A percentile compares a stretch with the other conserved stretches of the same genome.
These are phyloP conservation scores for Tolypocladium endophyticum DNA, from an alignment of 2,329 filamentous ascomycete genomes.

Conservation along the genomic window DNA sequence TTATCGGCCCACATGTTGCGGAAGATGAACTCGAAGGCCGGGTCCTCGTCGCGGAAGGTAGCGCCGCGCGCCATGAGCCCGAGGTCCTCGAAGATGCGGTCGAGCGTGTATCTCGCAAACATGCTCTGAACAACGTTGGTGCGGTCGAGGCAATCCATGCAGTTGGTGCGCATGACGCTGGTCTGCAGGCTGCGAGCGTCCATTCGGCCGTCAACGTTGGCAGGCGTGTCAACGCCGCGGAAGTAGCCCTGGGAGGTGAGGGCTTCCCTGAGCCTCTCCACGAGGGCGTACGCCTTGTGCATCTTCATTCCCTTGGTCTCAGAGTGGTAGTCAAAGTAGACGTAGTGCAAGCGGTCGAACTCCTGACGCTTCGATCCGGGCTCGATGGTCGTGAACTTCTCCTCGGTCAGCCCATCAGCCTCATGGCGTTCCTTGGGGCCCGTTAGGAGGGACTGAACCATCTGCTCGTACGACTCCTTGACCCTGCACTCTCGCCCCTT, in stretches of 20 bases:
- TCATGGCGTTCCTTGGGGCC: conserved; percentile 56
- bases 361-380: conserved; percentile 44
- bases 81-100: conserved; percentile 77
- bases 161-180: conserved; percentile 91
- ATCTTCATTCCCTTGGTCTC: conserved; percentile 93
- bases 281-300: conserved; percentile 78
- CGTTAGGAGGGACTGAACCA: conserved; percentile 67
- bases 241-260: conserved; percentile 82
- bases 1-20: conserved; percentile 98
- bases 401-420: conserved; percentile 55
- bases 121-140: conserved; percentile 98
- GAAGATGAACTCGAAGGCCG: conserved; percentile 80
- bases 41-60: conserved; percentile 65
- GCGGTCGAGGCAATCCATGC: conserved; percentile 97
- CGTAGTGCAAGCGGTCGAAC: conserved; percentile 81
- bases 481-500: conserved; percentile 82
- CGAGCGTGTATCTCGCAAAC: conserved; percentile 81
- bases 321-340: conserved; percentile 98
- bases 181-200: conserved; percentile 76
- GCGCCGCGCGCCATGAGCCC: conserved; percentile 70
- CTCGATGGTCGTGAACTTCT: conserved; percentile 76
- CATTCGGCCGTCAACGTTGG: conserved; percentile 55
- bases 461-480: conserved; percentile 88
- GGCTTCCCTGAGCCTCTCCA: conserved; percentile 70
- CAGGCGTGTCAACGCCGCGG: conserved; percentile 78